Base-by-base conservation (phyloP, 768 basidiomycete genomes). In the Termitomyces sp. region DNA sequence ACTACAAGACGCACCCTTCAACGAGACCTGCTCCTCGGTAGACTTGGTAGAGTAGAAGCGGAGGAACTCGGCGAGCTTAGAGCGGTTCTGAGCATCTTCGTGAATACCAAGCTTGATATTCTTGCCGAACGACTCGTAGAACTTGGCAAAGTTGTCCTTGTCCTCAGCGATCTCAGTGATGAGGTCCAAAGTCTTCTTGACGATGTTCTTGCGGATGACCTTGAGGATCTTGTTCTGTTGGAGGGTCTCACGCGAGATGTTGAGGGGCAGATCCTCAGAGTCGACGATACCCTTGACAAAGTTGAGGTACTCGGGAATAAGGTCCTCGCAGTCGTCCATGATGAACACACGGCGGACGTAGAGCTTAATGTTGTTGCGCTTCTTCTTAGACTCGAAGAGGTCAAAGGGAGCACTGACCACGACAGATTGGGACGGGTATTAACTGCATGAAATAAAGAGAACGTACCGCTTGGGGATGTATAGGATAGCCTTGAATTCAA, bases 141-240 rank as follows among this genome's bases (percentile, higher is more conserved):
- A 98, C 79, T 95, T 96, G 74, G 66, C 70, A 72, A 92, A 94
- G 82, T 90, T 98, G 77, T 99, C 97, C 84, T 98, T 98, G 84
- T 99, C 97, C 82, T 99, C 96, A 35, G 95, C 88, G 61, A 98
- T 96, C 82, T 99, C 97, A 65, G 73, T 79, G 80, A 99, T 84
- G 66, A 98, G 75, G 69, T 98, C 96, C 76, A 98, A 73, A 71
- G 90, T 88, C 81, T 98, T 98, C 86, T 94, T 98, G 74, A 98
- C 95, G 54, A 98, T 84, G 81, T 98, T 97, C 86, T 98, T 97
- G 74, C 94, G 91, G 72, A 96, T 95, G 73, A 97, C 94, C 82
- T 98, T 99, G 67, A 99, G 89, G 65, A 99, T 99, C 86, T 98
- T 99, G 85, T 98, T 98, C 72, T 98, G 97, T 75, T 99, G 97